Evolutionary conservation across 192 early-diverging fungal genomes (phyloP).

Genomic region (Coemansia sp.): DNA sequence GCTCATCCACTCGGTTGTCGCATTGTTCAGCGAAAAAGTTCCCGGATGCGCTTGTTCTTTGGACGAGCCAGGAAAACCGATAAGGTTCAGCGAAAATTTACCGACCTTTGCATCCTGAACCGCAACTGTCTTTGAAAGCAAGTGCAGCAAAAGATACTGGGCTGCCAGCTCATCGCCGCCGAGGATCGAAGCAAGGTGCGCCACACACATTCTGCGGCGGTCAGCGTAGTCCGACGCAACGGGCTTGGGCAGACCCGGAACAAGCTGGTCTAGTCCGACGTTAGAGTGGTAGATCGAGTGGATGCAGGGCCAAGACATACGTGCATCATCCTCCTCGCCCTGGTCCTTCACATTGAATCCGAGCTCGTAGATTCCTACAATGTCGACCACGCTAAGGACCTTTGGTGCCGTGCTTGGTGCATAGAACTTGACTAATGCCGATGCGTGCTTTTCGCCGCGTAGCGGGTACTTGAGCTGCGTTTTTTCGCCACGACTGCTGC

Average conservation of each 20-base stretch:
- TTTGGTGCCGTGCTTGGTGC: conserved; percentile 52
- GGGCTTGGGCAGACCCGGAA: conserved; percentile 10
- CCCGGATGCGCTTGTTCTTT: conserved; percentile 2
- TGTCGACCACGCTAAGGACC: conserved; percentile 63
- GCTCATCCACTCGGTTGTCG: conserved; percentile 40
- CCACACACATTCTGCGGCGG: conserved; percentile 26
- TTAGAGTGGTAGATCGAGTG: conserved; percentile 41
- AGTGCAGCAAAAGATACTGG: conserved; percentile 67
- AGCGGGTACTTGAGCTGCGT: conserved; percentile 61
- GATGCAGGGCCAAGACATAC: conserved; percentile 40
- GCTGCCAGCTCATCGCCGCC: conserved; percentile 65
- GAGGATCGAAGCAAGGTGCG: conserved; percentile 60
- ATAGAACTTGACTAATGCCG: conserved; percentile 68
- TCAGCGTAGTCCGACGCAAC: conserved; percentile 11
- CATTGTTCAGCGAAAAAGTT: conserved; percentile 24
- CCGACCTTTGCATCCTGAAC: conserved; percentile 62
- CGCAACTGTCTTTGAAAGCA: conserved; percentile 56
- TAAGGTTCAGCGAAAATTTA: conserved; percentile 67
- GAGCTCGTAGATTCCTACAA: conserved; percentile 61
- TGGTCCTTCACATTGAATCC: conserved; percentile 24
- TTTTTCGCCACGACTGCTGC: background rate
- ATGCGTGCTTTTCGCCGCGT: conserved; percentile 55
- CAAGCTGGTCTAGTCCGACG: conserved; percentile 11
- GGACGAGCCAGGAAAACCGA: conserved; percentile 42
- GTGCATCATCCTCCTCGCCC: conserved; percentile 5